Evolutionary conservation across 2,329 filamentous ascomycete genomes (phyloP).

Genomic region (Trichoderma sp.): DNA sequence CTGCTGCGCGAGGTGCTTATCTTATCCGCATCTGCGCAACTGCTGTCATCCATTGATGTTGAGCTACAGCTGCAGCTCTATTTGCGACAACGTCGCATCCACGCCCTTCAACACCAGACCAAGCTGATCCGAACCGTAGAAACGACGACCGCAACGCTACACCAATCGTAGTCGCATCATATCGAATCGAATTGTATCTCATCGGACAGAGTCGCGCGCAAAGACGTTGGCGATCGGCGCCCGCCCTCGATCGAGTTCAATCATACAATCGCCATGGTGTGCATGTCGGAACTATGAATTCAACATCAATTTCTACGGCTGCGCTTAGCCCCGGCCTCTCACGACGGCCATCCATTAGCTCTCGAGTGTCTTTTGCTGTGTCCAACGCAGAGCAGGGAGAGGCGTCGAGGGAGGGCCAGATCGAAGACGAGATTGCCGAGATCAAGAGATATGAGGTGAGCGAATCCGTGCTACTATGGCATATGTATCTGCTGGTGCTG

Average conservation of each 20-base stretch:
- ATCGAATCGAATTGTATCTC: background rate
- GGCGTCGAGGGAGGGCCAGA: slow-evolving; percentile 62
- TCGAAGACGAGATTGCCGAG: slow-evolving; percentile 93
- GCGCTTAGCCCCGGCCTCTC: slow-evolving; percentile 35
- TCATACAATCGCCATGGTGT: slow-evolving; percentile 39
- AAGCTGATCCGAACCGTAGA: background rate
- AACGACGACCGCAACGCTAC: background rate
- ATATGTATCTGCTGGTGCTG: slow-evolving; percentile 11
- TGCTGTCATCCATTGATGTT: background rate
- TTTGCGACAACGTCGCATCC: slow-evolving; percentile 6
- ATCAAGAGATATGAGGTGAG: slow-evolving; percentile 91
- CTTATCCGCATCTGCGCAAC: background rate
- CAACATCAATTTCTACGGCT: slow-evolving; percentile 53
- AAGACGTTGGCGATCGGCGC: background rate
- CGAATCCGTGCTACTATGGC: background rate
- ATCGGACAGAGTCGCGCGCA: background rate
- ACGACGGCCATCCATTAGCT: slow-evolving; percentile 58
- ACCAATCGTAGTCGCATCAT: background rate
- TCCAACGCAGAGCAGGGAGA: slow-evolving; percentile 64
- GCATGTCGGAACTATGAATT: slow-evolving; percentile 45
- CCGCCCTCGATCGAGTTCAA: background rate
- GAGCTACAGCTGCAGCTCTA: background rate
- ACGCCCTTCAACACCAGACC: background rate
- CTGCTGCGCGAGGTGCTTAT: background rate
- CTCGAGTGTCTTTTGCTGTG: slow-evolving; percentile 66